phyloP scores from a whole-genome alignment of 2,329 filamentous ascomycete genomes.

The Beauveria australis region DNA sequence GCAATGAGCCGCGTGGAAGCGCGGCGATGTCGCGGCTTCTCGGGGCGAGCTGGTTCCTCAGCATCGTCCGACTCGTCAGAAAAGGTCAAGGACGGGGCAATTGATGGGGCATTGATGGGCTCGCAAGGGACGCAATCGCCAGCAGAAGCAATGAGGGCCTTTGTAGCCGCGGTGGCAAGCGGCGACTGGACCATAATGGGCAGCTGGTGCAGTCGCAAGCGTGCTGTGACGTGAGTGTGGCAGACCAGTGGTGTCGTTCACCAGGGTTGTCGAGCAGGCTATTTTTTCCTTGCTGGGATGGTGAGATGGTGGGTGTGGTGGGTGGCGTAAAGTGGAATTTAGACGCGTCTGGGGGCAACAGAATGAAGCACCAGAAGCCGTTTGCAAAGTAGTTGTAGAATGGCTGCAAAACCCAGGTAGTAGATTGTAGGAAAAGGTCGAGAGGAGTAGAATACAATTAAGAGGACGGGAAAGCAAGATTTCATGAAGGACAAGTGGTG shows the following conservation, averaged over 20 bases:
- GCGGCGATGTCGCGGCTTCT: slow-evolving; percentile 45
- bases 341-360: slow-evolving; percentile 1
- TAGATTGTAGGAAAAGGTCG: neutral
- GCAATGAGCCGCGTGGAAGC: slow-evolving; percentile 63
- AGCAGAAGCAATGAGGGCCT: slow-evolving; percentile 31
- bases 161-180: slow-evolving; percentile 21
- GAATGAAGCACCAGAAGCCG: neutral
- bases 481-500: neutral
- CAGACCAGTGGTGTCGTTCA: neutral
- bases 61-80: slow-evolving; percentile 55
- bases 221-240: neutral
- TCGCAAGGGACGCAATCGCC: slow-evolving; percentile 37
- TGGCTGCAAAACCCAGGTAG: neutral
- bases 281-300: neutral
- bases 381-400: neutral
- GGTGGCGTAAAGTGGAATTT: slow-evolving; percentile 9
- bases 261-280: neutral
- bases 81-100: slow-evolving; percentile 55
- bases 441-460: neutral
- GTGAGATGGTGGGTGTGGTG: slow-evolving; percentile 6
- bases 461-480: neutral
- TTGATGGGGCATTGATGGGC: slow-evolving; percentile 32
- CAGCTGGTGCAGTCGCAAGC: neutral
- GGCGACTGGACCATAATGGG: slow-evolving; percentile 25
- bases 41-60: slow-evolving; percentile 38